Conservation (phyloP, 2,329 filamentous ascomycete species). For the Ascochyta clinopodiicola region DNA sequence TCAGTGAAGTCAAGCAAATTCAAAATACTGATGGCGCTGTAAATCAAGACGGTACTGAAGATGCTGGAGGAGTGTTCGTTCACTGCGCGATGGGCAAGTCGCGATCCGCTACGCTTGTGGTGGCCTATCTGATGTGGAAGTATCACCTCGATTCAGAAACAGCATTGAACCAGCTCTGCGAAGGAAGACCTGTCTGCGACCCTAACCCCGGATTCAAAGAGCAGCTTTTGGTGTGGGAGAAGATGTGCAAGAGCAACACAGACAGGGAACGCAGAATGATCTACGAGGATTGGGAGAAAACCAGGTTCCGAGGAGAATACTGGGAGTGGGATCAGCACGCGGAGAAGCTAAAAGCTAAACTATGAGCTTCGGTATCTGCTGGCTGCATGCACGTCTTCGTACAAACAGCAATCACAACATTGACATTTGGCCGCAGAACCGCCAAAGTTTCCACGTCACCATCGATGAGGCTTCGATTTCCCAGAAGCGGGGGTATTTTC, state of each 20-base stretch:
- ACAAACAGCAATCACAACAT: neutral
- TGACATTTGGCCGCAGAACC: neutral
- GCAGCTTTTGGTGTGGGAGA: slow-evolving; percentile 38
- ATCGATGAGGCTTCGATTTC: neutral
- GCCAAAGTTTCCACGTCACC: neutral
- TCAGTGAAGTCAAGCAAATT: slow-evolving; percentile 8
- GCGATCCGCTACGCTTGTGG: slow-evolving; percentile 39
- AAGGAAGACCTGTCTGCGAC: slow-evolving; percentile 44
- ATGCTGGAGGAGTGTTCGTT: slow-evolving; percentile 35
- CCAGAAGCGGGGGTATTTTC: neutral
- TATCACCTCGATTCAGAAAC: slow-evolving; percentile 22
- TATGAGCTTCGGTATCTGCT: neutral
- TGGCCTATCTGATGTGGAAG: slow-evolving; percentile 45
- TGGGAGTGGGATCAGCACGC: slow-evolving; percentile 47
- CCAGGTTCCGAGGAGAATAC: slow-evolving; percentile 42
- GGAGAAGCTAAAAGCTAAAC: slow-evolving; percentile 15
- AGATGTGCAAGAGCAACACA: slow-evolving; percentile 32
- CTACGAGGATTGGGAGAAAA: slow-evolving; percentile 44
- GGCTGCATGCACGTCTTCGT: neutral
- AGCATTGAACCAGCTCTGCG: slow-evolving; percentile 38
- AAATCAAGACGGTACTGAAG: neutral
- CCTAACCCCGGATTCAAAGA: slow-evolving; percentile 46
- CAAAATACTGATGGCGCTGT: neutral
- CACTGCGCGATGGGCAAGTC: slow-evolving; percentile 48
- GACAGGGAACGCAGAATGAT: slow-evolving; percentile 30